These are phyloP conservation scores for Mucor racemosus DNA, from an alignment of 371 early-diverging fungal genomes.

Conservation along the genomic window DNA sequence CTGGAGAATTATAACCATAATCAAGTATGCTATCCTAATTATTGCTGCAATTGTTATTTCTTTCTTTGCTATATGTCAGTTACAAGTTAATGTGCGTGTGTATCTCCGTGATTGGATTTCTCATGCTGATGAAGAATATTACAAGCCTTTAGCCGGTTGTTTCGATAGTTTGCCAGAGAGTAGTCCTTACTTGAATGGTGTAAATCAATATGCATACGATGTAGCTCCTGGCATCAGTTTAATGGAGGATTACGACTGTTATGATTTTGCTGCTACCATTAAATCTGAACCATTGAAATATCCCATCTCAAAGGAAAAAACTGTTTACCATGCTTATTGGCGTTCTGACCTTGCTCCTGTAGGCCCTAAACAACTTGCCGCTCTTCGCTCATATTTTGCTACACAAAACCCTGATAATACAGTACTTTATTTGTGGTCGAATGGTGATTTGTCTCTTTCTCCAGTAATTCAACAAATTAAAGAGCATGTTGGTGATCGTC, in stretches of 20 bases:
- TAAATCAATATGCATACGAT: slow-evolving; percentile 39
- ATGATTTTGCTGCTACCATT: slow-evolving; percentile 56
- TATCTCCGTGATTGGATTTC: slow-evolving; percentile 58
- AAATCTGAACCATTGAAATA: slow-evolving; percentile 18
- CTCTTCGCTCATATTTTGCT: slow-evolving; percentile 53
- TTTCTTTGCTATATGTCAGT: slow-evolving; percentile 48
- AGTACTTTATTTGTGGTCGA: slow-evolving; percentile 55
- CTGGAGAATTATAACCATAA: slow-evolving; percentile 31
- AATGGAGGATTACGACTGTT: slow-evolving; percentile 56
- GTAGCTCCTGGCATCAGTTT: slow-evolving; percentile 51
- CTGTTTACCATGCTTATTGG: slow-evolving; percentile 60
- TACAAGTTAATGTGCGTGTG: slow-evolving; percentile 56
- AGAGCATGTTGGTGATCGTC: slow-evolving; percentile 40
- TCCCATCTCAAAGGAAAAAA: slow-evolving; percentile 25
- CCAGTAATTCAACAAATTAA: slow-evolving; percentile 44
- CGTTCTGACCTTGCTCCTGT: slow-evolving; percentile 52
- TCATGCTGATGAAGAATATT: slow-evolving; percentile 50
- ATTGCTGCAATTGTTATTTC: slow-evolving; percentile 21
- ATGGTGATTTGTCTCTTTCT: slow-evolving; percentile 47
- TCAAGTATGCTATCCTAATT: slow-evolving; percentile 36
- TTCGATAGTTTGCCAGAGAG: slow-evolving; percentile 45
- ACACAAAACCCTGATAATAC: slow-evolving; percentile 48
- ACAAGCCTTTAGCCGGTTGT: slow-evolving; percentile 47
- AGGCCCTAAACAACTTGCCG: slow-evolving; percentile 54
- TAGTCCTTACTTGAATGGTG: slow-evolving; percentile 42